phyloP scores from a whole-genome alignment of 495 filamentous ascomycete genomes.

The Apodospora peruviana region DNA sequence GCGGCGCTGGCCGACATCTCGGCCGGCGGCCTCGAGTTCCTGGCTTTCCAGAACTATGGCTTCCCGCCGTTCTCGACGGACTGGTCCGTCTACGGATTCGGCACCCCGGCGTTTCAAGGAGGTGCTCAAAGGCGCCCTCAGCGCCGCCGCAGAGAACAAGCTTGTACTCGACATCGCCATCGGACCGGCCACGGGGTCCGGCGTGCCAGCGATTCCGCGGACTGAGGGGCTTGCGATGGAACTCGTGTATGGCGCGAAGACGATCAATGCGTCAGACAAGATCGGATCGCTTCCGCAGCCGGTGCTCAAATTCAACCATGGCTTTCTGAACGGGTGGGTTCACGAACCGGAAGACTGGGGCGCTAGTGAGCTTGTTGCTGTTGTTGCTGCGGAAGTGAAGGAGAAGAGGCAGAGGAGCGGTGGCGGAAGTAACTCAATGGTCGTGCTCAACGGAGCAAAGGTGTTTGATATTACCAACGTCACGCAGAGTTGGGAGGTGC shows the following conservation, averaged over 20 bases:
- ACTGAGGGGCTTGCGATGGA: constrained; percentile 35
- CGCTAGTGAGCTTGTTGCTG: constrained; percentile 26
- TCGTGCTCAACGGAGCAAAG: constrained; percentile 4
- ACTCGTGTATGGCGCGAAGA: constrained; percentile 16
- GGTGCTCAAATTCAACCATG: constrained; percentile 13
- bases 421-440: background rate
- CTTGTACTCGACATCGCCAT: constrained; percentile 44
- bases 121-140: constrained; percentile 30
- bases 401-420: background rate
- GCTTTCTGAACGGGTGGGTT: constrained; percentile 22
- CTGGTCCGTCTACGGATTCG: constrained; percentile 46
- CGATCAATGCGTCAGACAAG: background rate
- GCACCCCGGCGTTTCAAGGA: constrained; percentile 35
- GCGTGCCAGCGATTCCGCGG: constrained; percentile 35
- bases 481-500: constrained; percentile 1
- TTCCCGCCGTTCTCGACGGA: constrained; percentile 21
- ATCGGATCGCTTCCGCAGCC: constrained; percentile 4
- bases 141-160: constrained; percentile 31
- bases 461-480: constrained; percentile 6
- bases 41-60: constrained; percentile 28
- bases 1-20: constrained; percentile 8
- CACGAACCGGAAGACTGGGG: constrained; percentile 35
- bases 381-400: constrained; percentile 23
- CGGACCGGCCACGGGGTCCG: constrained; percentile 44
- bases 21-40: constrained; percentile 23